Conservation (phyloP, 2,329 filamentous ascomycete genomes). For the Alternaria ventricosa region DNA sequence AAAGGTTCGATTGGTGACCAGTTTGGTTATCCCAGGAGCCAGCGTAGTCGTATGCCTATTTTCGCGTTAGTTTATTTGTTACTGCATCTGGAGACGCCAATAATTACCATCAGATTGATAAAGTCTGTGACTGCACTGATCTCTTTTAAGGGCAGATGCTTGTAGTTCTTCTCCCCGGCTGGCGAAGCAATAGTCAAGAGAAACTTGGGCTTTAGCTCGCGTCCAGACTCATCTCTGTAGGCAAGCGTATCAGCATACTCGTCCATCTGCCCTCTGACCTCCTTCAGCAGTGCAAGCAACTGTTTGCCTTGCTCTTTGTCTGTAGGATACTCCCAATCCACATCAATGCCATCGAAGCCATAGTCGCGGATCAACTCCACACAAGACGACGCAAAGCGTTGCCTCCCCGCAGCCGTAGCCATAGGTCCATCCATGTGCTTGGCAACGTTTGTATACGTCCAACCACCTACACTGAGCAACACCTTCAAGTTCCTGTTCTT, state of each 20-base stretch:
- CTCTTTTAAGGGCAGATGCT: conserved; percentile 49
- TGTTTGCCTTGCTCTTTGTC: conserved; percentile 49
- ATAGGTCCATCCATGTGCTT: conserved; percentile 76
- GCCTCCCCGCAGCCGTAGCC: conserved; percentile 66
- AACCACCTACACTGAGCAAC: conserved; percentile 83
- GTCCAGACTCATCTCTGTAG: conserved; percentile 12
- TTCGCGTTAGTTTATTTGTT: neutral
- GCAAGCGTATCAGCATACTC: conserved; percentile 47
- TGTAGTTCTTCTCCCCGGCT: conserved; percentile 52
- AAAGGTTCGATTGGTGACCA: conserved; percentile 84
- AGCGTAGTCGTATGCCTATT: conserved; percentile 60
- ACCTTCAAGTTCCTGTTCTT: conserved; percentile 77
- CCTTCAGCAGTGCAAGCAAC: conserved; percentile 50
- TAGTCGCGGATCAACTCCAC: conserved; percentile 79
- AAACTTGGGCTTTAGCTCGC: conserved; percentile 47
- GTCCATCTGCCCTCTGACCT: conserved; percentile 49
- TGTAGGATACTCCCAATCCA: conserved; percentile 58
- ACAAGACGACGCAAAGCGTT: conserved; percentile 71
- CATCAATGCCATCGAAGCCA: conserved; percentile 67
- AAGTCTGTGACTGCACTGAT: conserved; percentile 56
- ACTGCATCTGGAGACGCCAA: neutral
- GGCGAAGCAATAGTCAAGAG: conserved; percentile 55
- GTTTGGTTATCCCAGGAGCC: conserved; percentile 77
- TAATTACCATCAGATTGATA: conserved; percentile 56
- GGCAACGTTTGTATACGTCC: conserved; percentile 67